Base-by-base conservation (phyloP, 352 stramenopile genomes). In the Phytophthora lateralis region DNA sequence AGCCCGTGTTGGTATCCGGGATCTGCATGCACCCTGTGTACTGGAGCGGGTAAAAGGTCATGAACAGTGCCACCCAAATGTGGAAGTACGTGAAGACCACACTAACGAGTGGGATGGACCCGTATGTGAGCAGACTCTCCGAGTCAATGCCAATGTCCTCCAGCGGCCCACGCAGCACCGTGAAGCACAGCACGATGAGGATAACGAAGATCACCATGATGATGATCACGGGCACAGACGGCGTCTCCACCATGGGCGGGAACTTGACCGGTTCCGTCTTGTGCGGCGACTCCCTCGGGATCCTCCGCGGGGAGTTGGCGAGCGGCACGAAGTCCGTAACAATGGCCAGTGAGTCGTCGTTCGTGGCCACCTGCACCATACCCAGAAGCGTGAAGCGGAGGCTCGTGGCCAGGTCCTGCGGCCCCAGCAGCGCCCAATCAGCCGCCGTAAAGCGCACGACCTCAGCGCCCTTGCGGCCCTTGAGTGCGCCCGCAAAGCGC, bases 31-130 rank as follows among this genome's bases (percentile, higher is more conserved):
- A 94, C 17, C 96, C 97, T 26, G 84, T 71, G 68, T 98, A 99
- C 43, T 98, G 72, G 32, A 99, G 78, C 6, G 97, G 97, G 71
- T 98, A 97, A 73, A 99, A 99, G 30, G 98, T 99, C 90, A 98
- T 98, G 79, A 95, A 99, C 2, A 99, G 75, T 32, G 97, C 97
- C 55, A 98, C 70, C 79, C 96, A 97, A 76, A 98, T 98, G 70
- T 98, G 97, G 37, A 97, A 70, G 60, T 98, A 98, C 37, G 94
- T 98, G 58, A 98, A 97, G 12, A 84, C 73, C 27, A 96, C 88
- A 30, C 85, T 93, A 15, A 97, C 91, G 44, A 91, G 62, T 4
- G 86, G 88, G 54, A 96, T 96, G 5, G 83, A 93, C 26, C 81
- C 85, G 60, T 90, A 93, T 60, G 89, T 90, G 49, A 95, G 58